Evolutionary conservation across 2,329 filamentous ascomycete genomes (phyloP).

Genomic region (Nothomitra cinnamomea): DNA sequence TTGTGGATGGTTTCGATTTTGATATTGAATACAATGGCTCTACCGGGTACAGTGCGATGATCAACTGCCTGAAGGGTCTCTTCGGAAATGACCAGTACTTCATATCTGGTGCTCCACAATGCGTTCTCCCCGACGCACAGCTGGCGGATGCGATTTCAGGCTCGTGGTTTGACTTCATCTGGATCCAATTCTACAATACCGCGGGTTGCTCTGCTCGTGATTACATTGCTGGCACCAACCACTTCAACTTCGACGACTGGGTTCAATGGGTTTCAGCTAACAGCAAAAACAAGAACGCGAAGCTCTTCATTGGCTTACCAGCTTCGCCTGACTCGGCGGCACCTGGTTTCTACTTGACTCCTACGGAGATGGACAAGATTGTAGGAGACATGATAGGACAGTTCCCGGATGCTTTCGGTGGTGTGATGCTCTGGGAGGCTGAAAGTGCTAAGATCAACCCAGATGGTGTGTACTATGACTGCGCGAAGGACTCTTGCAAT

Average conservation of each 20-base stretch:
- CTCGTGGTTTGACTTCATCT: conserved; percentile 34
- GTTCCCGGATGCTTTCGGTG: conserved; percentile 31
- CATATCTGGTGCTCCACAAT: conserved; percentile 37
- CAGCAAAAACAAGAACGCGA: conserved; percentile 26
- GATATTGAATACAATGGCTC: conserved; percentile 23
- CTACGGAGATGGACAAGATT: conserved; percentile 27
- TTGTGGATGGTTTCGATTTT: conserved; percentile 36
- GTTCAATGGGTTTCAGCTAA: conserved; percentile 19
- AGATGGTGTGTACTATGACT: conserved; percentile 28
- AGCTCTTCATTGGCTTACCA: conserved; percentile 36
- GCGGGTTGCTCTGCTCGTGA: conserved; percentile 30
- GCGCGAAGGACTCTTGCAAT: conserved; percentile 25
- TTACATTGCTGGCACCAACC: conserved; percentile 19
- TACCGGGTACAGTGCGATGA: conserved; percentile 28
- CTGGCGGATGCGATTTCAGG: conserved; percentile 27
- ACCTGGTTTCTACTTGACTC: conserved; percentile 28
- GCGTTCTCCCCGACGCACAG: conserved; percentile 29
- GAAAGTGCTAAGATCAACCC: conserved; percentile 30
- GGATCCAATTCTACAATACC: conserved; percentile 40
- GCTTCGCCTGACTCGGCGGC: conserved; percentile 18
- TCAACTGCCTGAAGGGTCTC: conserved; percentile 24
- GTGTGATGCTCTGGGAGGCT: conserved; percentile 43
- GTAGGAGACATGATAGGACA: conserved; percentile 25
- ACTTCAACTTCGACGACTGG: conserved; percentile 26
- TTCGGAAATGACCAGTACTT: conserved; percentile 26